Percentiles rank a stretch among this genome's conserved stretches.
Evolutionary conservation across 495 filamentous ascomycete genomes (phyloP).

Genomic region (Aspergillus asperescens): DNA sequence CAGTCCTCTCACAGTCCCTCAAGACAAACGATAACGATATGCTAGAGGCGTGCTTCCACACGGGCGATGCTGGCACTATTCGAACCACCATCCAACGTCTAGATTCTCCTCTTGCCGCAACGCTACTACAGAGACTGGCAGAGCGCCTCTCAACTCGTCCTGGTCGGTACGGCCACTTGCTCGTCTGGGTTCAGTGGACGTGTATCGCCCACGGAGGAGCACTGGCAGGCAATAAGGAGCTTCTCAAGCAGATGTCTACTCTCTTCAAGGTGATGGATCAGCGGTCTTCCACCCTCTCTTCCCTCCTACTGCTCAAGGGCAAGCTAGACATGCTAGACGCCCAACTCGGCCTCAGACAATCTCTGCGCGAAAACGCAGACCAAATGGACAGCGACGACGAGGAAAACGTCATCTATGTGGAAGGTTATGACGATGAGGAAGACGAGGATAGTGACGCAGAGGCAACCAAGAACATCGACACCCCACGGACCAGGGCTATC

Average conservation of each 20-base stretch:
- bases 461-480: constrained; percentile 23
- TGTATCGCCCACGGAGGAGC: constrained; percentile 92
- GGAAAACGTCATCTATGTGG: constrained; percentile 79
- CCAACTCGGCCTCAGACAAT: constrained; percentile 73
- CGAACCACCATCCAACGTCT: constrained; percentile 84
- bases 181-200: constrained; percentile 95
- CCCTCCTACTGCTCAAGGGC: constrained; percentile 81
- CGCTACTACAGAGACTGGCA: constrained; percentile 74
- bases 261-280: constrained; percentile 81
- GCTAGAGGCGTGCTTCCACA: constrained; percentile 86
- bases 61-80: constrained; percentile 65
- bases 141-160: constrained; percentile 82
- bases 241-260: constrained; percentile 68
- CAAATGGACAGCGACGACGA: constrained; percentile 61
- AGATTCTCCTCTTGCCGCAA: constrained; percentile 72
- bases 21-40: constrained; percentile 82
- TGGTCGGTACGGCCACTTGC: constrained; percentile 83
- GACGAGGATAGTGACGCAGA: constrained; percentile 42
- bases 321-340: constrained; percentile 87
- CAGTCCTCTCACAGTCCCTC: constrained; percentile 86
- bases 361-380: constrained; percentile 46
- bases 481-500: constrained; percentile 37
- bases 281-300: constrained; percentile 73
- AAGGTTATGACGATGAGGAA: constrained; percentile 59
- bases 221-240: constrained; percentile 71